These are phyloP conservation scores for Crepidotus sp. DNA, from an alignment of 1,284 basidiomycete genomes.

Conservation along the genomic window DNA sequence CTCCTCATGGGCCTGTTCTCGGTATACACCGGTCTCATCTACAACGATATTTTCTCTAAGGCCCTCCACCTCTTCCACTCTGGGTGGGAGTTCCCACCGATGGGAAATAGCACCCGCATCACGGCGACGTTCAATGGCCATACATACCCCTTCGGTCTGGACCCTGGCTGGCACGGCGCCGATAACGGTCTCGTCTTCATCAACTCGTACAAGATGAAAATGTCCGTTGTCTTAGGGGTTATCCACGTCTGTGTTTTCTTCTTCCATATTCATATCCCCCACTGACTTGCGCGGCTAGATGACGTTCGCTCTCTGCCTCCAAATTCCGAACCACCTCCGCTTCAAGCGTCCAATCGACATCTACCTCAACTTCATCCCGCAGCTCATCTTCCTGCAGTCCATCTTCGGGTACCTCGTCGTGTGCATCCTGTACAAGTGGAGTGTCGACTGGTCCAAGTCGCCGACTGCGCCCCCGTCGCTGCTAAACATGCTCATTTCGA, in stretches of 20 bases:
- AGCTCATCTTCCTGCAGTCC: slow-evolving; percentile 94
- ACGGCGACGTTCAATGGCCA: slow-evolving; percentile 52
- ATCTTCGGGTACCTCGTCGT: slow-evolving; percentile 96
- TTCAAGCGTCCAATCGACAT: slow-evolving; percentile 85
- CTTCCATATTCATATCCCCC: slow-evolving; percentile 15
- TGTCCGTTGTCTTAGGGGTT: slow-evolving; percentile 96
- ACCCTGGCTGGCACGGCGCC: slow-evolving; percentile 92
- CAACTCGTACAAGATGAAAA: slow-evolving; percentile 99
- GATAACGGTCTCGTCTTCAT: slow-evolving; percentile 92
- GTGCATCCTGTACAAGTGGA: slow-evolving; percentile 98
- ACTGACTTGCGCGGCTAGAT: slow-evolving; percentile 49
- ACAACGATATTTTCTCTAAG: slow-evolving; percentile 99
- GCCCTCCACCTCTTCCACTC: slow-evolving; percentile 83
- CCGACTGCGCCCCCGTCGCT: slow-evolving; percentile 77
- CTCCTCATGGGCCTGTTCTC: slow-evolving; percentile 95
- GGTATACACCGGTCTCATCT: slow-evolving; percentile 93
- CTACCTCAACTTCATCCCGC: slow-evolving; percentile 92
- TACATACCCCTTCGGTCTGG: slow-evolving; percentile 89
- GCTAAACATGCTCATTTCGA: slow-evolving; percentile 91
- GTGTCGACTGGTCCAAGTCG: slow-evolving; percentile 79
- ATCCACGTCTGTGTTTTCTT: slow-evolving; percentile 68
- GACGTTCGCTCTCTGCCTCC: slow-evolving; percentile 95
- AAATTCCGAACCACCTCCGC: slow-evolving; percentile 90
- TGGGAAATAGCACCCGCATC: slow-evolving; percentile 36
- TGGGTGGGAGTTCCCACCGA: slow-evolving; percentile 79